Evolutionary conservation across 2,329 filamentous ascomycete genomes (phyloP), one percentile per base, ranked within the genome.

Genomic region (Ophiostoma tasmaniense): DNA sequence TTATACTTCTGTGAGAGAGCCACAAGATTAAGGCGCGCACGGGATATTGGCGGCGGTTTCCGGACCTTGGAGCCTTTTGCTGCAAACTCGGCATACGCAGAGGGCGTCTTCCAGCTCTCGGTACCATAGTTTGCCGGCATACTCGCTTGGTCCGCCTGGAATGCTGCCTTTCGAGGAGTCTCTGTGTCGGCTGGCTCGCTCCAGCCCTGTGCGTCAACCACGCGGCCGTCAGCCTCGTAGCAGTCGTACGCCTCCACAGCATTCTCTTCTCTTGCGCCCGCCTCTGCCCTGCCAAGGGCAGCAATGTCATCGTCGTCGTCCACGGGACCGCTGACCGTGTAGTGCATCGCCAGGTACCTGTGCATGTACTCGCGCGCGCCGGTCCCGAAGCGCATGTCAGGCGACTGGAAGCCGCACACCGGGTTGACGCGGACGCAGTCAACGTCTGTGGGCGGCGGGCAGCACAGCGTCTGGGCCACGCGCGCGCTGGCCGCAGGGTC

Each of bases 1-100:
- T 88, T 87, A 75, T 83, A 84, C 59, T 76, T 77, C 71, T 87
- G 85, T 0, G 86, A 88, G 14, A 89, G 77, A 1, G 81, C 82
- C 1, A 85, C 87, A 69, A 88, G 77, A 71, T 88, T 88, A 71
- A 84, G 81, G 20, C 86, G 80, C 1, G 71, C 66, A 33, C 75
- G 74, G 3, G 75, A 73, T 10, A 77, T 71, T 3, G 70, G 73
- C 2, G 77, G 77, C 7, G 59, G 59, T 33, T 62, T 66, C 75
- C 75, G 65, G 66, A 33, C n/a, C 4, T 22, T 22, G 35, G n/a
- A 13, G 42, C 42, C 4, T 30, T 20, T 17, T 22, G 28, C 2
- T n/a, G 13, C 1, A 17, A 33, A n/a, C 8, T 33, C 55, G 55
- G 55, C 55, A 61, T 25, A 25, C 50, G 28, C 14, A 2, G 55